Percentiles rank a stretch among this genome's conserved stretches.
These are phyloP conservation scores for Sclerotinia spermophila DNA, from an alignment of 2,329 filamentous ascomycete genomes.

Conservation along the genomic window DNA sequence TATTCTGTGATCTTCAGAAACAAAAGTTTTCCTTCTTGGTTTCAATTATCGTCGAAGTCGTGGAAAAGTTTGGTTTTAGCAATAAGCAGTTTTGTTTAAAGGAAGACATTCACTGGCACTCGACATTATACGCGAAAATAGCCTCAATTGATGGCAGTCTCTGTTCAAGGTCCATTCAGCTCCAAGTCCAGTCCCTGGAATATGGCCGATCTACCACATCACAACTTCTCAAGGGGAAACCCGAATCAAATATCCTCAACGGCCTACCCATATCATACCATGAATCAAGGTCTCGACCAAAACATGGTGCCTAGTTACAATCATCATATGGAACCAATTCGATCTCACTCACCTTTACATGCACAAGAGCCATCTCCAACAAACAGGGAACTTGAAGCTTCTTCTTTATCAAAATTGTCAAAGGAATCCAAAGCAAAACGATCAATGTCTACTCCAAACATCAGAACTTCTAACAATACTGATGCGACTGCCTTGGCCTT, in stretches of 20 bases:
- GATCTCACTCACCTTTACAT: slow-evolving; percentile 25
- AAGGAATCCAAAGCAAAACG: slow-evolving; percentile 42
- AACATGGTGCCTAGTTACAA: slow-evolving; percentile 34
- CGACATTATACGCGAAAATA: slow-evolving; percentile 18
- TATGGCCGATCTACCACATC: slow-evolving; percentile 30
- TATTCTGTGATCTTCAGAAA: not conserved
- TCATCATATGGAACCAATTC: slow-evolving; percentile 28
- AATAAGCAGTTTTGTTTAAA: not conserved
- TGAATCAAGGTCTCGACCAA: slow-evolving; percentile 30
- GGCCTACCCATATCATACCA: slow-evolving; percentile 34
- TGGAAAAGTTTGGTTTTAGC: slow-evolving; percentile 1
- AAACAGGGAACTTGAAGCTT: slow-evolving; percentile 23
- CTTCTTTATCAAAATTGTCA: slow-evolving; percentile 14
- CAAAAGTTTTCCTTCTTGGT: not conserved
- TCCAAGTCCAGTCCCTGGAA: slow-evolving; percentile 36
- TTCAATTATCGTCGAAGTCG: not conserved
- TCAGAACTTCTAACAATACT: slow-evolving; percentile 41
- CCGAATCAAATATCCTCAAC: slow-evolving; percentile 29
- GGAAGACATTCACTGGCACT: slow-evolving; percentile 22
- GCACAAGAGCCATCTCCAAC: slow-evolving; percentile 27
- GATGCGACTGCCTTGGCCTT: slow-evolving; percentile 36
- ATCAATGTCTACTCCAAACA: slow-evolving; percentile 49
- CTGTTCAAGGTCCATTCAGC: slow-evolving; percentile 33
- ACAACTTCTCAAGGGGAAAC: slow-evolving; percentile 29
- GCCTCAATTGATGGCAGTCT: slow-evolving; percentile 37